These are phyloP conservation scores for Phyllosticta citrichinensis DNA, from an alignment of 2,329 filamentous ascomycete genomes.

Conservation along the genomic window DNA sequence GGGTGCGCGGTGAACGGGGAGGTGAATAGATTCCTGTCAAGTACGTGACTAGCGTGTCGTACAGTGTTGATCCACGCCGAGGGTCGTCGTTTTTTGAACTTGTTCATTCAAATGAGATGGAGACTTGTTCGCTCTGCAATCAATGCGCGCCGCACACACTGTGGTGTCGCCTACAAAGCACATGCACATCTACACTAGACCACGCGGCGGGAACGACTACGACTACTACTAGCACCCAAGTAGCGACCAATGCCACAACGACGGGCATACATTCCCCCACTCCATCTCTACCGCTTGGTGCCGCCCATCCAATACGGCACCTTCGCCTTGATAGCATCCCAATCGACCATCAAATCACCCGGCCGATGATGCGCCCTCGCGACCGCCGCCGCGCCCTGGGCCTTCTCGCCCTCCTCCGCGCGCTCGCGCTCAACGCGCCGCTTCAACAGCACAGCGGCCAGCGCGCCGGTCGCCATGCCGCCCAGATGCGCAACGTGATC, in stretches of 20 bases:
- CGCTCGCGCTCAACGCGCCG: slow-evolving; percentile 16
- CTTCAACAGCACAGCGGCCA: slow-evolving; percentile 20
- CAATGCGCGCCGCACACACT: no score
- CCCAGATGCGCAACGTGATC: slow-evolving; percentile 30
- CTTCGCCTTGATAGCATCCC: slow-evolving; percentile 4
- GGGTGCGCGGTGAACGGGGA: no score
- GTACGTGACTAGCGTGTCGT: no score
- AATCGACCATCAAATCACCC: slow-evolving; percentile 6
- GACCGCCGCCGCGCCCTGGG: slow-evolving; percentile 1
- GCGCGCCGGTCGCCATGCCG: slow-evolving; percentile 20
- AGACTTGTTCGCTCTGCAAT: no score
- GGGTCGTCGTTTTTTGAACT: no score
- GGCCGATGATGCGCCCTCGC: neutral
- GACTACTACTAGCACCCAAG: no score
- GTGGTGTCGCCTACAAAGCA: no score
- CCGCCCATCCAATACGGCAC: neutral
- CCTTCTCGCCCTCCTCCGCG: slow-evolving; percentile 3
- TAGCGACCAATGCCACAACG: no score
- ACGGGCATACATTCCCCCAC: neutral
- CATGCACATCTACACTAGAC: no score
- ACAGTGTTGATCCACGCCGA: no score
- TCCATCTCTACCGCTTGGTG: neutral
- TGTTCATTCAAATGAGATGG: no score
- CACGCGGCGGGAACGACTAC: neutral
- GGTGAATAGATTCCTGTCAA: no score